Evolutionary conservation across 2,329 filamentous ascomycete species (phyloP).

Genomic region (Venturia asperata): DNA sequence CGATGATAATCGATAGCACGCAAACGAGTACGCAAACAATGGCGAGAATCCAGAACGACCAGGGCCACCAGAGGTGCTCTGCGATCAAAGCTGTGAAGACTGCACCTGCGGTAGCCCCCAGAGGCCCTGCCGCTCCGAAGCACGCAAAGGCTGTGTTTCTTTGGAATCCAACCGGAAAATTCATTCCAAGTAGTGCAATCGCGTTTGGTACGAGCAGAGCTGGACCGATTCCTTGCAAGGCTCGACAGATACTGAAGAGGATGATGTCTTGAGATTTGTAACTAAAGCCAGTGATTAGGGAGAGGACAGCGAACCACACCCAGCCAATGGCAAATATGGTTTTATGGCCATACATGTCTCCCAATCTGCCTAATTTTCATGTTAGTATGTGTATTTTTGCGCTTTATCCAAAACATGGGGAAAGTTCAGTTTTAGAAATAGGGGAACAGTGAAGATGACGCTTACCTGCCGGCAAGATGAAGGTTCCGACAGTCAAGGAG

Average conservation of each 20-base stretch:
- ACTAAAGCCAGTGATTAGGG: slow-evolving; percentile 31
- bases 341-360: slow-evolving; percentile 34
- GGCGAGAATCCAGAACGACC: slow-evolving; percentile 29
- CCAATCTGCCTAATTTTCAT: slow-evolving; percentile 27
- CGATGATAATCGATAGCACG: slow-evolving; percentile 24
- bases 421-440: background rate
- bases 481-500: slow-evolving; percentile 39
- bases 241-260: slow-evolving; percentile 46
- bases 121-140: slow-evolving; percentile 15
- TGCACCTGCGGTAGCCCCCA: slow-evolving; percentile 14
- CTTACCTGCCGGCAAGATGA: slow-evolving; percentile 30
- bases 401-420: no score
- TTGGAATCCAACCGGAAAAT: slow-evolving; percentile 16
- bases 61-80: slow-evolving; percentile 26
- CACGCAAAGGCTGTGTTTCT: slow-evolving; percentile 16
- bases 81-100: slow-evolving; percentile 17
- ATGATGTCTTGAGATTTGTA: slow-evolving; percentile 37
- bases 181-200: slow-evolving; percentile 17
- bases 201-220: slow-evolving; percentile 21
- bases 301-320: slow-evolving; percentile 34
- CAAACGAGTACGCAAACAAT: slow-evolving; percentile 25
- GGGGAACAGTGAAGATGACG: background rate
- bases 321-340: slow-evolving; percentile 33
- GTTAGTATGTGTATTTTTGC: background rate
- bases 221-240: slow-evolving; percentile 43